Evolutionary conservation across 1,139 yeast species (phyloP).

Genomic region (Hyphopichia wangnamkhiaoensis): DNA sequence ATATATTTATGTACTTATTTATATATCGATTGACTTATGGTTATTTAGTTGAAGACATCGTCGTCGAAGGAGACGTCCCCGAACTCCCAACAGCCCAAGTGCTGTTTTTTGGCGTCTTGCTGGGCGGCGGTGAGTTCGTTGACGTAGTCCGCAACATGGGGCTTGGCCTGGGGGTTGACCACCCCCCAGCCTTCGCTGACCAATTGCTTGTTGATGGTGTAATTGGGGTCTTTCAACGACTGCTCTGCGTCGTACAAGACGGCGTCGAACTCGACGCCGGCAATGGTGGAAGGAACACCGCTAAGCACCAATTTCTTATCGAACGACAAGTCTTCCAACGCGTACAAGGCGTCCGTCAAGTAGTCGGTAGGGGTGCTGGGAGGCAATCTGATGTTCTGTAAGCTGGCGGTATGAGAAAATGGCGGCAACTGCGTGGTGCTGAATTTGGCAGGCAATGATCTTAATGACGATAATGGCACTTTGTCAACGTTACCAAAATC

Average conservation of each 20-base stretch:
- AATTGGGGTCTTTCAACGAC: constrained; percentile 55
- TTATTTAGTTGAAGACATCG: too few relatives aligned
- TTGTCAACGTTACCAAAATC: constrained; percentile 66
- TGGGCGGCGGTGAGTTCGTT: constrained; percentile 45
- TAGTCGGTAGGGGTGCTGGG: constrained; percentile 61
- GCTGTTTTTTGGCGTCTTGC: constrained; percentile 49
- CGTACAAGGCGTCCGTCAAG: constrained; percentile 57
- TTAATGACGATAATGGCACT: constrained; percentile 47
- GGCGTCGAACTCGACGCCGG: constrained; percentile 47
- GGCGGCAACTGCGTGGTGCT: constrained; percentile 43
- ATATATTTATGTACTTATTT: background rate
- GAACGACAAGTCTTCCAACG: constrained; percentile 54
- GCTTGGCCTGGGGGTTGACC: constrained; percentile 47
- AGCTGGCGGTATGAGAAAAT: constrained; percentile 58
- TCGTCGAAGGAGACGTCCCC: constrained; percentile 76
- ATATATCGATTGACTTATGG: background rate
- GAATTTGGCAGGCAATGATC: constrained; percentile 58
- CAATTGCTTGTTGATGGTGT: constrained; percentile 64
- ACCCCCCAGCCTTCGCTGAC: constrained; percentile 68
- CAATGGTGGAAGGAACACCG: constrained; percentile 43
- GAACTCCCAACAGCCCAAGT: constrained; percentile 77
- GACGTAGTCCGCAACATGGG: constrained; percentile 36
- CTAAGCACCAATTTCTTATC: constrained; percentile 63
- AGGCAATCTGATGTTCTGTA: constrained; percentile 62
- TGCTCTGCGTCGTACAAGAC: constrained; percentile 64